Evolutionary conservation across 108 stramenopile species (phyloP), one percentile per base, ranked within the genome.

Genomic region (Pseudonitzschia pungens): DNA sequence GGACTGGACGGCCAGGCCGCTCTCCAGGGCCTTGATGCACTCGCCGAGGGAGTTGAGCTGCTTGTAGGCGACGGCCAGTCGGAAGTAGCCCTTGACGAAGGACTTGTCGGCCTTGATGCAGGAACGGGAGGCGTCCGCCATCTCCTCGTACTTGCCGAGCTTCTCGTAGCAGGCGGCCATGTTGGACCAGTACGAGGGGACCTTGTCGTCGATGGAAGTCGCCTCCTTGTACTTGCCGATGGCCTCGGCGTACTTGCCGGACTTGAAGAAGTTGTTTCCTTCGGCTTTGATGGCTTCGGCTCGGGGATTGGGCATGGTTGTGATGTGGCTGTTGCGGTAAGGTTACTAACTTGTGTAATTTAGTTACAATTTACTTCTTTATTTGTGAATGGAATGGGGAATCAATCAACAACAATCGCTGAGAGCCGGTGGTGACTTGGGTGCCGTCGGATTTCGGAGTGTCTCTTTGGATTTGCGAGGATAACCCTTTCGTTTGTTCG

Each of bases 1-100:
- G 33, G 87, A 74, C 44, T 93, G 83, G 68, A 96, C 78, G 55
- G 85, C 95, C 28, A 96, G 70, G 24, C 95, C 95, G 36, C 65
- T 80, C 72, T 96, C 95, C 57, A 96, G 68, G 11, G 95, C 88
- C 80, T 96, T 96, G 83, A 92, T 87, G 75, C 95, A 96, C 8
- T 83, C 88, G 15, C 82, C 83, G 45, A 96, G 75, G 60, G 93
- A 81, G 42, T 92, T 88, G 69, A 89, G 70, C 31, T 74, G 70
- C 79, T 94, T 94, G 71, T 90, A 83, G 1, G 95, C 97, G n/a
- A 92, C 84, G 53, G 95, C 97, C 56, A 95, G 72, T 48, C 97
- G 93, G 81, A 96, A 97, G 84, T 97, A 97, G 0, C 98, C 98
- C 81, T 99, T 99, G 69, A 99, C 92, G 69, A 98, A 99, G 54